A percentile compares a stretch with the other conserved stretches of the same genome.
Conservation (phyloP, 202 grass and related monocot genomes). For the Elaeis oleifera region DNA sequence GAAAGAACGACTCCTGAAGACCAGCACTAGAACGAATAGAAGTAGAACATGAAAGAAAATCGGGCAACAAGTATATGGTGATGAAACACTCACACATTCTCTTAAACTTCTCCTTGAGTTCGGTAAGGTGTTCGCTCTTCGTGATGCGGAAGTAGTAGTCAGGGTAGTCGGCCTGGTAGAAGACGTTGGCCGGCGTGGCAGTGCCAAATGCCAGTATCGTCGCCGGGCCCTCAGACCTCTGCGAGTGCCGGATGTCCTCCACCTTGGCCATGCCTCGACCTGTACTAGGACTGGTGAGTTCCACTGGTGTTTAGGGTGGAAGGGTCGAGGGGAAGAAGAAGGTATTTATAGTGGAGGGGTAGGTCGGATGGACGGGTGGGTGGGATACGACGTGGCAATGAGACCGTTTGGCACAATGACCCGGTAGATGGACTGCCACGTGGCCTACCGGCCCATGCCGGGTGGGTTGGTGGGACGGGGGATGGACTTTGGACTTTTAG, state of each 20-base stretch:
- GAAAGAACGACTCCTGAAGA: too few relatives aligned
- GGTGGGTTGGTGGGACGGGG: conserved; percentile 17
- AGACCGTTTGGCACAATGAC: neutral
- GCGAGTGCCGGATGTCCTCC: conserved; percentile 58
- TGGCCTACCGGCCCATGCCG: neutral
- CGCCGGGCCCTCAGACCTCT: conserved; percentile 55
- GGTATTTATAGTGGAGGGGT: conserved; percentile 16
- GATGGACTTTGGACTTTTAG: too few relatives aligned
- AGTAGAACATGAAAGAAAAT: neutral
- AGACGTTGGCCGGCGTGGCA: conserved; percentile 56
- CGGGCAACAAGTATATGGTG: neutral
- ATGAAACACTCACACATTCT: conserved; percentile 53
- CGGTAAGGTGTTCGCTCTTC: conserved; percentile 56
- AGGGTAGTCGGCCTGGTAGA: conserved; percentile 82
- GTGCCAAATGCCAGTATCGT: conserved; percentile 73
- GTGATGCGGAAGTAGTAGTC: conserved; percentile 95
- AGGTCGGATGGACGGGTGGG: conserved; percentile 57
- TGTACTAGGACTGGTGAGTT: too few relatives aligned
- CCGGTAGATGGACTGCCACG: conserved; percentile 17
- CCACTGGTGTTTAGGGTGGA: neutral
- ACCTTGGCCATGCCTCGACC: conserved; percentile 25
- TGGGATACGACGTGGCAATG: conserved; percentile 30
- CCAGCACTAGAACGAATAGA: too few relatives aligned
- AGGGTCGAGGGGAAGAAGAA: neutral
- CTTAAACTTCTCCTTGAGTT: conserved; percentile 88